Evolutionary conservation across 2,329 filamentous ascomycete genomes (phyloP), one percentile per base, ranked within the genome.

Genomic region (Talaromyces sp.): DNA sequence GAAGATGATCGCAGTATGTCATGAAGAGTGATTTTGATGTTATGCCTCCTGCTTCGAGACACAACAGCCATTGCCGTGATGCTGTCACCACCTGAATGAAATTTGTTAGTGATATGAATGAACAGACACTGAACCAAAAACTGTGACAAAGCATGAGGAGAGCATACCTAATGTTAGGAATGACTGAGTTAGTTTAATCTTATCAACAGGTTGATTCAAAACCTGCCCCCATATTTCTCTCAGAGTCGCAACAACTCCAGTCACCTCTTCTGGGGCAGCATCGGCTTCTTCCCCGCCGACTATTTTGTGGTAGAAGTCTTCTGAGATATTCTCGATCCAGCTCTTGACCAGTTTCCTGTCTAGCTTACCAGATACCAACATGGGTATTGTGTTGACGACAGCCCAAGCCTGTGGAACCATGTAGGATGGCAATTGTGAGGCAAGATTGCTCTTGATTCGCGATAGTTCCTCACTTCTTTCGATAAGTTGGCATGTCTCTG

Each of bases 21-120:
- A 52, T 72, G 67, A 13, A 74, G 64, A 7, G 69, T 68, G 11
- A 74, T 43, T n/a, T 62, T 61, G 5, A 74, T 62, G 3, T 69
- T 70, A 22, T 69, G 67, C 39, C 70, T 72, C 21, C 71, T 69
- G n/a, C 71, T 68, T n/a, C 67, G 64, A 17, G 71, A 71, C 28
- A 74, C 67, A 21, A 74, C 66, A 8, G 70, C 67, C 71, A 75
- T 75, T 46, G 72, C 73, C 35, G 67, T 69, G 33, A 75, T 73
- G 46, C 73, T 75, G 58, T 75, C 72, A 4, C 73, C 73, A 19
- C 72, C 72, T 70, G 45, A 54, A 45, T 33, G 25, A 45, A 36
- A 37, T 15, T 21, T 28, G 43, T 56, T 35, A 59, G 10, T 48
- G 19, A 28, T 5, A 13, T 35, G 19, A 22, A 6, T 10, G 5